Base-by-base conservation (phyloP, 306 rosid species). In the Casuarina equisetifolia region DNA sequence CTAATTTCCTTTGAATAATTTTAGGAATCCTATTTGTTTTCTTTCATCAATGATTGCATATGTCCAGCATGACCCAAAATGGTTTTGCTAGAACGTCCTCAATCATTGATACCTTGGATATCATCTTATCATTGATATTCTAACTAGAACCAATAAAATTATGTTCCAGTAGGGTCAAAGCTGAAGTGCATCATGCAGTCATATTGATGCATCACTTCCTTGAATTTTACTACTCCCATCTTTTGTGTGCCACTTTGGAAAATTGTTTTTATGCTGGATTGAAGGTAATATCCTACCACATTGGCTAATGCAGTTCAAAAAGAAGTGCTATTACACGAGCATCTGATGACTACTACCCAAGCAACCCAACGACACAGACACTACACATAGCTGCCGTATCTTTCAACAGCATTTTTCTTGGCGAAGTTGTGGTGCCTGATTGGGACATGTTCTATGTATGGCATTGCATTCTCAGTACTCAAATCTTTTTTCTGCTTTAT, bases 401-500 rank as follows among this genome's bases (percentile, higher is more conserved):
- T 57, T 85, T 70, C 83, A 85, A 85, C 80, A 85, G 84, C 81
- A 79, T 85, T 71, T 79, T 85, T 74, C 76, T 85, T 38, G 88
- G 88, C 75, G 88, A 85, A 79, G 69, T 85, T 57, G 32, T 85
- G 66, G 81, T 81, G 44, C 88, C 88, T n/a, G 88, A 85, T 82
- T 85, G 88, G 88, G 88, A 85, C 74, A 85, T 85, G 88, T 85
- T 85, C 85, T 84, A 84, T 80, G 87, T 80, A 84, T 46, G 87
- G 42, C 66, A 25, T 69, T 38, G 48, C 55, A 12, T 66, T 10
- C 72, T 42, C 69, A 39, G 57, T 38, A n/a, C 75, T 68, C 7
- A 20, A 36, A 20, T 69, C 32, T 39, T 54, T 69, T 20, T 46
- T 17, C 54, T 70, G 40, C 45, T 11, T 54, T 55, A 39, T 44